Evolutionary conservation across 2,329 filamentous ascomycete genomes (phyloP).

Genomic region (Apiospora rasikravindrae): DNA sequence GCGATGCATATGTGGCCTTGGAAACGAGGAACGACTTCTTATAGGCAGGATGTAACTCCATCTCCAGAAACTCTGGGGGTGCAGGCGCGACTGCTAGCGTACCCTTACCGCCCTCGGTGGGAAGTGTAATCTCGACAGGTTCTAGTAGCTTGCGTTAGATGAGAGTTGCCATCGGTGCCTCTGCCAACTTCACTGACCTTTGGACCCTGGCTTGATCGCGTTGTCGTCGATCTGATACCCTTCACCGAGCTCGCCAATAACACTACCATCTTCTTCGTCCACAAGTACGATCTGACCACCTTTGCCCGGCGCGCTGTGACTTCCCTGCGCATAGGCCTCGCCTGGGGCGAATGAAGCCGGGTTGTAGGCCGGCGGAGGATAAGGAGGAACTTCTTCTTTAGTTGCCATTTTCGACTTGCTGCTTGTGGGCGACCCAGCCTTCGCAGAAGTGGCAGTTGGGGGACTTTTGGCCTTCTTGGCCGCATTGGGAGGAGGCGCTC

Average conservation of each 20-base stretch:
- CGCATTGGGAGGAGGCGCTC: slow-evolving; percentile 67
- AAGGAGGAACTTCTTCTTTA: slow-evolving; percentile 45
- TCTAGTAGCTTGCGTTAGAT: slow-evolving; percentile 50
- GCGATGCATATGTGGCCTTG: slow-evolving; percentile 85
- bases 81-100: slow-evolving; percentile 70
- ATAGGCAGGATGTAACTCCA: slow-evolving; percentile 89
- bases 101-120: slow-evolving; percentile 65
- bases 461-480: slow-evolving; percentile 34
- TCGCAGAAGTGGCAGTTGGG: slow-evolving; percentile 28
- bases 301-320: slow-evolving; percentile 57
- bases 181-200: slow-evolving; percentile 66
- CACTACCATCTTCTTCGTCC: slow-evolving; percentile 94
- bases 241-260: slow-evolving; percentile 88
- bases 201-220: slow-evolving; percentile 81
- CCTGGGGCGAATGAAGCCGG: slow-evolving; percentile 81
- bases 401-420: slow-evolving; percentile 48
- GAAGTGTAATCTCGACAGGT: slow-evolving; percentile 80
- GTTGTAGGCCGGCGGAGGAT: slow-evolving; percentile 68
- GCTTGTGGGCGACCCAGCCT: slow-evolving; percentile 34
- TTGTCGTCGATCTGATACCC: slow-evolving; percentile 80
- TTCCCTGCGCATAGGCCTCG: slow-evolving; percentile 74
- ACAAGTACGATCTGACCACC: slow-evolving; percentile 86
- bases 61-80: slow-evolving; percentile 73
- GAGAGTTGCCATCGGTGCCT: neutral
- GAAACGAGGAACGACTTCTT: slow-evolving; percentile 85